A percentile compares a stretch with the other conserved stretches of the same genome.
These are phyloP conservation scores for Leccinum variabile DNA, from an alignment of 1,284 basidiomycete genomes.

Conservation along the genomic window DNA sequence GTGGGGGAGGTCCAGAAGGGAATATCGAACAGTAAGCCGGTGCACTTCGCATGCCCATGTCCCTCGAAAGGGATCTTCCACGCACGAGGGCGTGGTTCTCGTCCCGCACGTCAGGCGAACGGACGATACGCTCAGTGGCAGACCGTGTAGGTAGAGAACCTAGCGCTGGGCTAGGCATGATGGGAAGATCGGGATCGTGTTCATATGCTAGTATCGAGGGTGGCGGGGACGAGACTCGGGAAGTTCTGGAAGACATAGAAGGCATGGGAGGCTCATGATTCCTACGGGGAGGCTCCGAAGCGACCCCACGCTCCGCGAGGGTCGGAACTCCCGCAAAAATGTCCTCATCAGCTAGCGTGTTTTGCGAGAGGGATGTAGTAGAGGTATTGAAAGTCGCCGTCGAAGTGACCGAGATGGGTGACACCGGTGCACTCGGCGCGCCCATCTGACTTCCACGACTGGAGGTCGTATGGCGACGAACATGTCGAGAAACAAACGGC, in stretches of 20 bases:
- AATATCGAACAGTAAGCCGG: slow-evolving; percentile 37
- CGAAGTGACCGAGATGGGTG: slow-evolving; percentile 32
- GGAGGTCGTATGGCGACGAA: slow-evolving; percentile 36
- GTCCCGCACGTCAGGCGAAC: slow-evolving; percentile 29
- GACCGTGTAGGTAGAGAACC: slow-evolving; percentile 28
- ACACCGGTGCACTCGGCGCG: slow-evolving; percentile 36
- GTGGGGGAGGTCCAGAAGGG: slow-evolving; percentile 34
- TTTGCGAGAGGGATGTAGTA: slow-evolving; percentile 21
- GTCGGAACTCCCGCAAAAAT: slow-evolving; percentile 15
- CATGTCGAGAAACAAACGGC: slow-evolving; percentile 33
- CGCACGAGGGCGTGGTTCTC: slow-evolving; percentile 33
- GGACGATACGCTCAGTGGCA: slow-evolving; percentile 35
- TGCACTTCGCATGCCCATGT: slow-evolving; percentile 34
- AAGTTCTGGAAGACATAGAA: slow-evolving; percentile 26
- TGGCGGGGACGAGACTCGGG: slow-evolving; percentile 29
- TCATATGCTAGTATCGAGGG: slow-evolving; percentile 23
- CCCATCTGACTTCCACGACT: slow-evolving; percentile 33
- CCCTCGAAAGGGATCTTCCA: slow-evolving; percentile 34
- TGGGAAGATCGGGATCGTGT: slow-evolving; percentile 33
- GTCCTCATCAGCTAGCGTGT: slow-evolving; percentile 20
- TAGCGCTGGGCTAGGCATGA: slow-evolving; percentile 17
- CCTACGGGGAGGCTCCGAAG: slow-evolving; percentile 26
- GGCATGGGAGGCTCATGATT: slow-evolving; percentile 16
- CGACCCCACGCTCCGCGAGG: slow-evolving; percentile 21
- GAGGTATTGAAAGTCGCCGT: slow-evolving; percentile 29